A percentile compares a stretch with the other conserved stretches of the same genome.
Conservation (phyloP, 202 grass and related monocot genomes). For the Elaeis oleifera region DNA sequence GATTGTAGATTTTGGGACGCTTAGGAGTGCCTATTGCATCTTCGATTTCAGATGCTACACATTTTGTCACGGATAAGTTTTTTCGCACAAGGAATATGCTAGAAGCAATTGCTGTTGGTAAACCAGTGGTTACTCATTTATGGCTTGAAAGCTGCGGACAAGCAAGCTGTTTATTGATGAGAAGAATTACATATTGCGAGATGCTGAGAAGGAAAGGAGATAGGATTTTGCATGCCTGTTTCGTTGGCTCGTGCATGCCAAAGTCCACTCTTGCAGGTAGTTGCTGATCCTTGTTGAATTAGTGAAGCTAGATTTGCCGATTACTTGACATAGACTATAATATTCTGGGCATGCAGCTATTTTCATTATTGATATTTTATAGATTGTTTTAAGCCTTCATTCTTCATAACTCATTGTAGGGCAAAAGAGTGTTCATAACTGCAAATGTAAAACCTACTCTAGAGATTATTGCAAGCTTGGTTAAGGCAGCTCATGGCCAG, state of each 20-base stretch:
- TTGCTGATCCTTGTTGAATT: conserved; percentile 4
- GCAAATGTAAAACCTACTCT: conserved; percentile 22
- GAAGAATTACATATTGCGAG: conserved; percentile 77
- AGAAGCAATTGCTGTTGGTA: conserved; percentile 83
- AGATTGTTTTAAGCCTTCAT: no score
- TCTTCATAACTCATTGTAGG: conserved; percentile 10
- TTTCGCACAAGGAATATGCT: conserved; percentile 87
- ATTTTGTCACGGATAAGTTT: conserved; percentile 86
- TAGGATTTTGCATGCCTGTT: conserved; percentile 77
- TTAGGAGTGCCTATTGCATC: conserved; percentile 54
- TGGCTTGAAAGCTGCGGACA: conserved; percentile 88
- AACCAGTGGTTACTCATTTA: conserved; percentile 60
- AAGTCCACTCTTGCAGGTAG: conserved; percentile 71
- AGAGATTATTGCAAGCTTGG: conserved; percentile 18
- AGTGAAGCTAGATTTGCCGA: background rate
- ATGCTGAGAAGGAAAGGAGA: conserved; percentile 82
- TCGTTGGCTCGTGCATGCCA: conserved; percentile 61
- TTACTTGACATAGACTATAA: background rate
- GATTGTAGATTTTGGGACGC: conserved; percentile 59
- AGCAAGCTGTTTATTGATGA: conserved; percentile 72
- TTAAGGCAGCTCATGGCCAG: conserved; percentile 20
- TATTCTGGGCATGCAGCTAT: no score
- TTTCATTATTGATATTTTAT: no score
- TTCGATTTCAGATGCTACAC: conserved; percentile 72
- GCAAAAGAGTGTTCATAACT: conserved; percentile 25